Evolutionary conservation across 768 basidiomycete species (phyloP), one percentile per base, ranked within the genome.

Genomic region (Amanita muscaria): DNA sequence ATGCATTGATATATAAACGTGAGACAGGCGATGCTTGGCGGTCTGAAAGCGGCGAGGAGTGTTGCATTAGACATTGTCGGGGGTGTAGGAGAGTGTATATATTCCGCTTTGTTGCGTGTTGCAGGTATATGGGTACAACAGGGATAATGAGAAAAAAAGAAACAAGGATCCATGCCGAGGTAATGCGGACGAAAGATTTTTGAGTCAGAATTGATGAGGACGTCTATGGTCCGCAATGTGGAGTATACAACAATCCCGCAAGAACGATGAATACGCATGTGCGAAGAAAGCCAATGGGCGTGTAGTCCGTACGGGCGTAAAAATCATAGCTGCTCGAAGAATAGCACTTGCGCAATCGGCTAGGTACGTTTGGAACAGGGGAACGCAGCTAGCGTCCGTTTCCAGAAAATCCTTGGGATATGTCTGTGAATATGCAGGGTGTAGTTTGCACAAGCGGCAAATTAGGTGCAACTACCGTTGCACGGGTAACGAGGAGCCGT

Each of bases 61-160:
- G 16, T 30, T 10, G 24, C 4, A n/a, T 7, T 41, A 29, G 25
- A 23, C 23, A 25, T 37, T 38, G 43, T 36, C 25, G 43, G 25
- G 27, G 33, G 22, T n/a, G 36, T 36, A 36, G 27, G 30, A 21
- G 9, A 27, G 44, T 29, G 44, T 44, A 34, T 38, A 46, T 38
- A 27, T 46, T 38, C 36, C 35, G 27, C 27, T 29, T 23, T 25
- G 19, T 29, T 32, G n/a, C 27, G 11, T 35, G 29, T 29, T 45
- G 44, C 31, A 16, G 44, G 37, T 32, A 22, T 46, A 46, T 21
- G 44, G 22, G 36, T 46, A 46, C 44, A 46, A 39, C 36, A 46
- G 44, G 36, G 44, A 27, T 38, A 39, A 23, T 21, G 44, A 46
- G 44, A 39, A 36, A 38, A n/a, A 45, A 31, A 6, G 38, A 43